These are phyloP conservation scores for Kodamaea fungicola DNA, from an alignment of 1,139 yeast species.

Conservation along the genomic window DNA sequence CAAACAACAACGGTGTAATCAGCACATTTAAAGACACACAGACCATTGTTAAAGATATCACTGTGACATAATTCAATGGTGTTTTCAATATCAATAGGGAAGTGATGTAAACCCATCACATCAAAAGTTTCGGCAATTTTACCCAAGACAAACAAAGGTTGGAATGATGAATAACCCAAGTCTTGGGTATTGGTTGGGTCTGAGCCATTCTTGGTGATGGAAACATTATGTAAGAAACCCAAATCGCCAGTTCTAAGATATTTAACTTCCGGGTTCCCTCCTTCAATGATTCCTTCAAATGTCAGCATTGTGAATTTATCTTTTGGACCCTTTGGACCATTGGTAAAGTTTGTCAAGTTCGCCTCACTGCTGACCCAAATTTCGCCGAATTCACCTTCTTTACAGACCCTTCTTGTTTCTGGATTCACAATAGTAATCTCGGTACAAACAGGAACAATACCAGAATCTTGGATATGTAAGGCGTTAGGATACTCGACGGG, in stretches of 20 bases:
- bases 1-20: constrained; percentile 78
- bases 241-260: constrained; percentile 91
- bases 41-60: constrained; percentile 54
- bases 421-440: constrained; percentile 95
- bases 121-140: constrained; percentile 87
- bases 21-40: constrained; percentile 78
- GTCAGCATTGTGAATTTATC: constrained; percentile 41
- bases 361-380: constrained; percentile 95
- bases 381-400: constrained; percentile 94
- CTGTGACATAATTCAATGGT: constrained; percentile 69
- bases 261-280: constrained; percentile 58
- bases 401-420: constrained; percentile 74
- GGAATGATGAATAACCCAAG: constrained; percentile 45
- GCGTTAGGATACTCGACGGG: constrained; percentile 67
- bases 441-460: constrained; percentile 93
- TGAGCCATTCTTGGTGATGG: constrained; percentile 42
- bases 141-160: constrained; percentile 83
- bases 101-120: constrained; percentile 85
- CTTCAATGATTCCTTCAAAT: constrained; percentile 53
- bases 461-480: constrained; percentile 84
- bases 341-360: constrained; percentile 60
- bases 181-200: constrained; percentile 36
- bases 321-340: constrained; percentile 49
- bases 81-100: constrained; percentile 78
- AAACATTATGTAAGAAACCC: constrained; percentile 81